A percentile compares a stretch with the other conserved stretches of the same genome.
Conservation (phyloP, 495 filamentous ascomycete species). For the Talaromyces liani region DNA sequence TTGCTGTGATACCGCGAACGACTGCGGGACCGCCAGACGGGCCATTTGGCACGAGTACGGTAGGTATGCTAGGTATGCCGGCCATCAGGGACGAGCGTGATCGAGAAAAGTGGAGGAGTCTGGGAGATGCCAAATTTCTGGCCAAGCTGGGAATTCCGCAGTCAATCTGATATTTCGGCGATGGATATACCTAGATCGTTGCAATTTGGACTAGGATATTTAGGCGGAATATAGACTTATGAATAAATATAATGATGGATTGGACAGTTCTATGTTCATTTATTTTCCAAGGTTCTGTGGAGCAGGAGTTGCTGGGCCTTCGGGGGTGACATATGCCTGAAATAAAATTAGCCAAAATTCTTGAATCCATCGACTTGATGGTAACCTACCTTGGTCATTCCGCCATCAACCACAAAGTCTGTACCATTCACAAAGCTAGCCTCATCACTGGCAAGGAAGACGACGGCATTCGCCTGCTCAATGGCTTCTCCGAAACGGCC, state of each 20-base stretch:
- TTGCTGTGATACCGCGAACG: conserved; percentile 12
- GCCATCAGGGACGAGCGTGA: conserved; percentile 2
- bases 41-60: conserved; percentile 12
- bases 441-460: conserved; percentile 93
- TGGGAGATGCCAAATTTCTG: conserved; percentile 8
- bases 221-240: neutral
- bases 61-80: conserved; percentile 11
- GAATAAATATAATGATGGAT: neutral
- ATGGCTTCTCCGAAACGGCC: conserved; percentile 95
- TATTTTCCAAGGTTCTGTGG: conserved; percentile 56
- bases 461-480: conserved; percentile 88
- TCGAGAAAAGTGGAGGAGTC: conserved; percentile 6
- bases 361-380: no score
- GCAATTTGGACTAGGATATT: neutral
- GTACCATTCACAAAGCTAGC: conserved; percentile 87
- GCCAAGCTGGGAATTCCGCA: conserved; percentile 7
- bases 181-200: neutral
- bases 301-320: conserved; percentile 64
- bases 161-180: neutral
- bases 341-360: neutral
- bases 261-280: neutral
- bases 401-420: conserved; percentile 95
- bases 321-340: conserved; percentile 82
- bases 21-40: conserved; percentile 4
- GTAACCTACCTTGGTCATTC: conserved; percentile 68